phyloP scores from a whole-genome alignment of 176 grass and related monocot species.

The Secale cereale region DNA sequence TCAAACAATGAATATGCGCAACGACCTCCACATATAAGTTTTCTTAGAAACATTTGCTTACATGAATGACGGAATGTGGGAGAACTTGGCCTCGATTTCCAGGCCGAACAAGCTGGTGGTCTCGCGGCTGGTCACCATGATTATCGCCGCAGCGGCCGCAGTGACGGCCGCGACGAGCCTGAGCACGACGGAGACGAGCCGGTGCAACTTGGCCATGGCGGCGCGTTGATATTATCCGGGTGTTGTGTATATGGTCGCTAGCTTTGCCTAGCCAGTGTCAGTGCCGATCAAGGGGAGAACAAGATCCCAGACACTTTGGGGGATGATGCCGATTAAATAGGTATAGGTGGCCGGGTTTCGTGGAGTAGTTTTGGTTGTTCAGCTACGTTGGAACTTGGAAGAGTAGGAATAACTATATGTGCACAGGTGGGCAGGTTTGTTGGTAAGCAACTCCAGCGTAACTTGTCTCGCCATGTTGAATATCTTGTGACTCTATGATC shows the following conservation, averaged over 20 bases:
- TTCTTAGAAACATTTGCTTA: slow-evolving; percentile 15
- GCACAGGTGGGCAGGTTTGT: slow-evolving; percentile 2
- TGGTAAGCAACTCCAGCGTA: slow-evolving; percentile 35
- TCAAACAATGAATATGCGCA: background rate
- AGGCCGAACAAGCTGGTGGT: slow-evolving; percentile 68
- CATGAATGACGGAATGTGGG: slow-evolving; percentile 69
- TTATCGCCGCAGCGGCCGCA: slow-evolving; percentile 40
- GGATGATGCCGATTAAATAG: background rate
- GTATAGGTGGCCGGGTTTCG: slow-evolving; percentile 8
- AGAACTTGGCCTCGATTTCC: slow-evolving; percentile 83
- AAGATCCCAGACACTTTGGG: background rate
- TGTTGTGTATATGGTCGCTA: background rate
- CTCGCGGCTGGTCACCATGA: slow-evolving; percentile 89
- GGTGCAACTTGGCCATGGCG: slow-evolving; percentile 52
- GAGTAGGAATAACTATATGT: background rate
- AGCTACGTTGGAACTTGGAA: slow-evolving; percentile 30
- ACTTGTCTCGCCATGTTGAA: background rate
- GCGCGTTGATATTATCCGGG: background rate
- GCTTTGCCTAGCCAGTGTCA: background rate
- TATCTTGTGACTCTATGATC: background rate
- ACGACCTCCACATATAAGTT: background rate
- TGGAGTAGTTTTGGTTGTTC: slow-evolving; percentile 39
- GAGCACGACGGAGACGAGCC: slow-evolving; percentile 36
- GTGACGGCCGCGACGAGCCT: slow-evolving; percentile 55
- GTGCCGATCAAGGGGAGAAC: background rate